These are phyloP conservation scores for Coemansia sp. DNA, from an alignment of 192 early-diverging fungal species.

Conservation along the genomic window DNA sequence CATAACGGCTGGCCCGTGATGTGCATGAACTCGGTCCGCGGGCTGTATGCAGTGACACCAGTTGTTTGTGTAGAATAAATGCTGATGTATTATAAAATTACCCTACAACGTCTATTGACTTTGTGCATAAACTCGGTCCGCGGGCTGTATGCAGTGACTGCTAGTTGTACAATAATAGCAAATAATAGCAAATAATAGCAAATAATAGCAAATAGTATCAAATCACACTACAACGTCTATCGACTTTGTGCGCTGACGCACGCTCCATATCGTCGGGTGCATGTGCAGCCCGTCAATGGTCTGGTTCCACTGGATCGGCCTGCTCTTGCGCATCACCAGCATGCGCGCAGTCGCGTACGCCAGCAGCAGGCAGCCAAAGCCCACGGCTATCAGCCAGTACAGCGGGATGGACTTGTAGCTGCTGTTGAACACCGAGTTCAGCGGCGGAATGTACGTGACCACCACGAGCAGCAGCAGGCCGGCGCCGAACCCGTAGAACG, in stretches of 20 bases:
- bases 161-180: too few relatives aligned
- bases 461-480: slow-evolving; percentile 67
- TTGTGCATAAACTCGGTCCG: slow-evolving; percentile 52
- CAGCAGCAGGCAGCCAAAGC: slow-evolving; percentile 74
- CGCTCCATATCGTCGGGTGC: slow-evolving; percentile 73
- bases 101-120: too few relatives aligned
- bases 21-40: slow-evolving; percentile 52
- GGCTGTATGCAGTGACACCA: slow-evolving; percentile 17
- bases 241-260: slow-evolving; percentile 33
- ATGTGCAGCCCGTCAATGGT: slow-evolving; percentile 85
- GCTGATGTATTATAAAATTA: neutral
- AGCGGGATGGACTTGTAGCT: slow-evolving; percentile 64
- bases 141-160: slow-evolving; percentile 21
- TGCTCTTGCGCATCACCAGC: slow-evolving; percentile 58
- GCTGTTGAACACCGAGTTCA: slow-evolving; percentile 76
- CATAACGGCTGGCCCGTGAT: slow-evolving; percentile 31
- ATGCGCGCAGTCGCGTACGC: slow-evolving; percentile 70
- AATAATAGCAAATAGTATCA: too few relatives aligned
- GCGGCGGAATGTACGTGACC: slow-evolving; percentile 82
- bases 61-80: neutral
- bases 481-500: slow-evolving; percentile 67
- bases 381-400: slow-evolving; percentile 86
- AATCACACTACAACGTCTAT: slow-evolving; percentile 12
- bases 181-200: too few relatives aligned
- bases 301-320: slow-evolving; percentile 65